A percentile compares a stretch with the other conserved stretches of the same genome.
phyloP scores from a whole-genome alignment of 768 basidiomycete species.

The Mycena amicta region DNA sequence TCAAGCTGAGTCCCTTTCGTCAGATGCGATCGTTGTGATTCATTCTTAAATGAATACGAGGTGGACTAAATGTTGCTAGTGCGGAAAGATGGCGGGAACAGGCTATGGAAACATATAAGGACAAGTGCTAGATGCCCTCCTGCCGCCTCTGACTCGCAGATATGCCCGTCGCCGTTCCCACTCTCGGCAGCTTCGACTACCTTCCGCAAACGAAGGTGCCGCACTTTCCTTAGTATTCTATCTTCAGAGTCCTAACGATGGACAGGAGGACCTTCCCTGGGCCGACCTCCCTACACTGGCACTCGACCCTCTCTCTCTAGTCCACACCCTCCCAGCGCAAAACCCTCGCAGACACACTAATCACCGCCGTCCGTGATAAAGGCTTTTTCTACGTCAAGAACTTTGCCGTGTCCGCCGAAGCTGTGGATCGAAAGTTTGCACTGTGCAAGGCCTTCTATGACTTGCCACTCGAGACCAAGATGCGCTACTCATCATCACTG shows the following conservation, averaged over 20 bases:
- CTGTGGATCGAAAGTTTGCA: slow-evolving; percentile 51
- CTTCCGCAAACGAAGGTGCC: not conserved
- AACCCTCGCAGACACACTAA: not conserved
- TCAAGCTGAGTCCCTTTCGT: too few relatives aligned
- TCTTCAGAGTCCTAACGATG: not conserved
- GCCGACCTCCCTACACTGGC: not conserved
- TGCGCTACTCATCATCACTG: too few relatives aligned
- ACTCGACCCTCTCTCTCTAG: not conserved
- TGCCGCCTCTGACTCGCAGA: not conserved
- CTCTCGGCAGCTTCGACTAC: not conserved
- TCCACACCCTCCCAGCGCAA: not conserved
- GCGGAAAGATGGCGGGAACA: too few relatives aligned
- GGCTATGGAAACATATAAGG: not conserved
- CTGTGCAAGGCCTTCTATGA: slow-evolving; percentile 52
- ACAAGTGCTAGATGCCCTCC: not conserved
- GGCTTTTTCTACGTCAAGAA: slow-evolving; percentile 57
- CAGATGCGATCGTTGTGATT: too few relatives aligned
- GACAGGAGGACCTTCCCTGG: not conserved
- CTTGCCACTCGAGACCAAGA: slow-evolving; percentile 51
- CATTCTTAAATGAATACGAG: too few relatives aligned
- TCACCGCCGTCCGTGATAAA: slow-evolving; percentile 32
- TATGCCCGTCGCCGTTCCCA: not conserved
- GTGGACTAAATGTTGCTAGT: too few relatives aligned
- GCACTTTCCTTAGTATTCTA: too few relatives aligned
- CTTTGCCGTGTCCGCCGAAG: slow-evolving; percentile 50